These are phyloP conservation scores for Lasiodiplodia sp. DNA, from an alignment of 2,329 filamentous ascomycete genomes.

Conservation along the genomic window DNA sequence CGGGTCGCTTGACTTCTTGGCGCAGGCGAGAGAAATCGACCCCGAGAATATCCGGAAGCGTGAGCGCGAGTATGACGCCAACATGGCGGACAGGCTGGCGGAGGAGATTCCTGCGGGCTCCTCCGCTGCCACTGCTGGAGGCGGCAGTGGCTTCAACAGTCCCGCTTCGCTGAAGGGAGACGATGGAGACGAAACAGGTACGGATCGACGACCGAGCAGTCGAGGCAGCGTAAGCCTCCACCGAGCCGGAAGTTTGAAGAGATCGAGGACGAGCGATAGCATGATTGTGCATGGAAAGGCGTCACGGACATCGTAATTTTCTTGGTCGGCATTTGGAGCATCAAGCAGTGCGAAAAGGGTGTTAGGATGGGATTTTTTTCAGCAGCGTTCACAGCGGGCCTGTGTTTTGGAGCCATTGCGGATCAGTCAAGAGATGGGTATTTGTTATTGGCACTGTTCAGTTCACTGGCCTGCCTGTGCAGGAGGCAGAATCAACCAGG, in stretches of 20 bases:
- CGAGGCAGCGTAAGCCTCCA: constrained; percentile 29
- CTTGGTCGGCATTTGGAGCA: background rate
- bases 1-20: constrained; percentile 54
- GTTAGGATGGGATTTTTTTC: background rate
- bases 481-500: constrained; percentile 4
- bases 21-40: constrained; percentile 52
- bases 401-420: background rate
- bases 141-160: constrained; percentile 56
- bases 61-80: constrained; percentile 57
- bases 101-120: constrained; percentile 59
- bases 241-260: constrained; percentile 31
- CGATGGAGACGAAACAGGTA: background rate
- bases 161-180: constrained; percentile 37
- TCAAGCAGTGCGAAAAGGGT: background rate
- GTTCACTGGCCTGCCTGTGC: background rate
- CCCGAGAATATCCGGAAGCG: constrained; percentile 49
- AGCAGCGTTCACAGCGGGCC: background rate
- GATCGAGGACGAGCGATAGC: constrained; percentile 34
- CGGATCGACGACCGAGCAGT: constrained; percentile 14
- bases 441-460: background rate
- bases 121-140: constrained; percentile 57
- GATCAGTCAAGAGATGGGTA: too few species aligned
- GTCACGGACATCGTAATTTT: background rate
- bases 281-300: constrained; percentile 26
- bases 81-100: constrained; percentile 55